Evolutionary conservation across 768 basidiomycete species (phyloP), one percentile per base, ranked within the genome.

Genomic region (Leccinum pellstonianum): DNA sequence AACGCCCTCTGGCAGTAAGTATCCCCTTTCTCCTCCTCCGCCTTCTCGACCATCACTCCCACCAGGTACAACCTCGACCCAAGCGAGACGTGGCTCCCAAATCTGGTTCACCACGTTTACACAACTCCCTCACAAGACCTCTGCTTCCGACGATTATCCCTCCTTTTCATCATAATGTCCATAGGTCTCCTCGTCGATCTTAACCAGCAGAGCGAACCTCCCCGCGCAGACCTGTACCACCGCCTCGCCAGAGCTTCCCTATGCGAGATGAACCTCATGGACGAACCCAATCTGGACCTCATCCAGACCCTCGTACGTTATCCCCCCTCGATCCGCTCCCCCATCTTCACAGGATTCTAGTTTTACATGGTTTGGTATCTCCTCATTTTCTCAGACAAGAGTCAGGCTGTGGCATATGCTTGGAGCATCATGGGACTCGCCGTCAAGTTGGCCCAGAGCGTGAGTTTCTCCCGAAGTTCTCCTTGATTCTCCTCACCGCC

Each of bases 301-400:
- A 79, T 90, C 35, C 86, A 88, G 69, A 81, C 86, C 3, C 73
- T 90, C 66, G 86, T 87, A 71, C 62, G 79, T 67, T 52, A 59
- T 54, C 29, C 49, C 15, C 62, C 5, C 3, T 33, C 21, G 52
- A 6, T n/a, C 52, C 46, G 48, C 60, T 33, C 52, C 58, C 19
- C 43, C 49, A 47, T 82, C 67, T 82, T 75, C 62, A 70, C 68
- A 62, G 57, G 52, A 53, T 73, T 73, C 12, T 75, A 87, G 66
- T 87, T 88, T 64, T 86, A 86, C 68, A 88, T 87, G 86, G 81
- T 86, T 38, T 88, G 86, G 83, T 89, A 86, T 66, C 83, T 88
- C 56, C 77, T 88, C 19, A 84, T 87, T 62, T 89, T 88, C 63
- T 88, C 87, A 14, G 86, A 88, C 68, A 85, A 88, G 69, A 87